phyloP scores from a whole-genome alignment of 768 basidiomycete species.

The Goffeauzyma gilvescens region DNA sequence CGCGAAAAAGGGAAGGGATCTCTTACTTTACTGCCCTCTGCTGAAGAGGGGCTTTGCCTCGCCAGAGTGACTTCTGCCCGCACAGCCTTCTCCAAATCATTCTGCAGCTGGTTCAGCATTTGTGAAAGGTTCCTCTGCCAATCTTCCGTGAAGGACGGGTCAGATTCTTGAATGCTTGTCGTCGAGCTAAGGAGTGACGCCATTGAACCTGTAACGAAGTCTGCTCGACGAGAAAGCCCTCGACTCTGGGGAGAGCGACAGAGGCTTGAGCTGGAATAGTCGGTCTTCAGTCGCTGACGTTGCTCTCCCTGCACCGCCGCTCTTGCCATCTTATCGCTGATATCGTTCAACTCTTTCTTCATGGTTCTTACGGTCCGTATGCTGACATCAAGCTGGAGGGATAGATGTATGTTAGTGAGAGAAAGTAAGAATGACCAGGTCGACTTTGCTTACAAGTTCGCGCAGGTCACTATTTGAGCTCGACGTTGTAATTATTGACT shows the following conservation, averaged over 20 bases:
- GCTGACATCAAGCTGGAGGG: too few relatives aligned
- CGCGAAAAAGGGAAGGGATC: too few relatives aligned
- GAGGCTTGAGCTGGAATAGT: background rate
- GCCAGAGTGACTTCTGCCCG: too few relatives aligned
- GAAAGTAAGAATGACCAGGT: background rate
- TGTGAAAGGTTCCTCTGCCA: slow-evolving; percentile 3
- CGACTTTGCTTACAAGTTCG: background rate
- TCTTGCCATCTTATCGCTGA: too few relatives aligned
- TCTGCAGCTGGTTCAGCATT: slow-evolving; percentile 4
- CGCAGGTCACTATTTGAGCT: too few relatives aligned
- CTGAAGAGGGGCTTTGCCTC: too few relatives aligned
- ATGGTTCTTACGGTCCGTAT: background rate
- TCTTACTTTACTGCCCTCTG: too few relatives aligned
- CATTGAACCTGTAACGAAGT: background rate
- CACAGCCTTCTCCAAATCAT: slow-evolving; percentile 3
- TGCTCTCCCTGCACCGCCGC: too few relatives aligned
- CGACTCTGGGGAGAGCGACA: slow-evolving; percentile 2
- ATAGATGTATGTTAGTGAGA: too few relatives aligned
- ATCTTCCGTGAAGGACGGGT: slow-evolving; percentile 3
- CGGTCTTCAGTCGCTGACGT: background rate
- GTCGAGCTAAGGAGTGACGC: background rate
- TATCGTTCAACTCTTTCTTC: too few relatives aligned
- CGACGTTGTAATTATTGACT: too few relatives aligned
- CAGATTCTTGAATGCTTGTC: slow-evolving; percentile 1
- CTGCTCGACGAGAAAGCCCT: background rate